Percentiles rank a stretch among this genome's conserved stretches.
Conservation (phyloP, 192 early-diverging fungal species). For the Coemansia sp. region DNA sequence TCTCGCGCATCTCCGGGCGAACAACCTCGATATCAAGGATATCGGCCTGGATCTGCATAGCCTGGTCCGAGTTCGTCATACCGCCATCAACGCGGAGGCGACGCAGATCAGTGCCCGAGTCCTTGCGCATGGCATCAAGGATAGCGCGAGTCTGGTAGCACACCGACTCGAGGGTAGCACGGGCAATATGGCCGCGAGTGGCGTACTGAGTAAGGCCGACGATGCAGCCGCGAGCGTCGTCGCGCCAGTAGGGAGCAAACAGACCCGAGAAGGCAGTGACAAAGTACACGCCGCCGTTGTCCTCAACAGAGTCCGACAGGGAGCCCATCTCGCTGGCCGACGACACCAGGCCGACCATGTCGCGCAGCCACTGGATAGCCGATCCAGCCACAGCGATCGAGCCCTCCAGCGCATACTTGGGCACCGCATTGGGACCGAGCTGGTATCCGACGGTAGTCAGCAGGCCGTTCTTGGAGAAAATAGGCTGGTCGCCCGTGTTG, state of each 20-base stretch:
- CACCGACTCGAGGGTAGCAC: conserved; percentile 87
- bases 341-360: conserved; percentile 82
- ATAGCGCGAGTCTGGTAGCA: conserved; percentile 90
- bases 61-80: conserved; percentile 83
- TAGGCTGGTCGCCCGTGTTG: conserved; percentile 80
- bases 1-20: conserved; percentile 87
- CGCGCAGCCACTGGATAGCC: conserved; percentile 88
- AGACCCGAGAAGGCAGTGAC: conserved; percentile 93
- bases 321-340: conserved; percentile 70
- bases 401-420: conserved; percentile 89
- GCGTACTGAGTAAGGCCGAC: conserved; percentile 89
- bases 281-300: conserved; percentile 92
- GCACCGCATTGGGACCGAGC: conserved; percentile 68
- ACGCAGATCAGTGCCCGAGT: conserved; percentile 67
- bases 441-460: conserved; percentile 91
- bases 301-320: conserved; percentile 67
- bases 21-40: conserved; percentile 77
- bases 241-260: conserved; percentile 94
- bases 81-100: conserved; percentile 95
- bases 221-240: conserved; percentile 86
- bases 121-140: conserved; percentile 87
- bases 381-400: conserved; percentile 91
- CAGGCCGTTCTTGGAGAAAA: conserved; percentile 81
- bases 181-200: conserved; percentile 79
- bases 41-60: conserved; percentile 94